Evolutionary conservation across 1,284 basidiomycete species (phyloP).

Genomic region (Rhizoctonia solani): DNA sequence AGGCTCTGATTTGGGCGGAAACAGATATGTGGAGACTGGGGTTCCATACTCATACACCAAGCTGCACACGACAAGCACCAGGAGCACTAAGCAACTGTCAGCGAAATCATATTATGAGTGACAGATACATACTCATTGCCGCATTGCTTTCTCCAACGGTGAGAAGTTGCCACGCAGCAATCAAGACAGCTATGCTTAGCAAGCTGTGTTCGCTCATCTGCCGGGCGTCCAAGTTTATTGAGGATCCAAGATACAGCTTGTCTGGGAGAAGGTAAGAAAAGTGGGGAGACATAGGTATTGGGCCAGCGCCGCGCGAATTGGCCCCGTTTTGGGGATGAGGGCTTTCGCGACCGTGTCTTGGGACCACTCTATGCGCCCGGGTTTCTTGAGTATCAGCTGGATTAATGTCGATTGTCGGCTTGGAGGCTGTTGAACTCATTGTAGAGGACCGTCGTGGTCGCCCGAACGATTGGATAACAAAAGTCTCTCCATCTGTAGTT

Average conservation of each 20-base stretch:
- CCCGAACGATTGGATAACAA: not conserved
- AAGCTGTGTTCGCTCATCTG: slow-evolving; percentile 60
- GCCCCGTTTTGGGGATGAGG: slow-evolving; percentile 1
- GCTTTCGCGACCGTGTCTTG: slow-evolving; percentile 19
- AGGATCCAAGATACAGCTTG: not conserved
- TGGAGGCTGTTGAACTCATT: not conserved
- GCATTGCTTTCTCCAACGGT: slow-evolving; percentile 42
- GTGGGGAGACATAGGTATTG: not conserved
- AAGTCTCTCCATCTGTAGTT: slow-evolving; percentile 24
- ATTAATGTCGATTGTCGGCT: not conserved
- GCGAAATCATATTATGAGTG: slow-evolving; percentile 26
- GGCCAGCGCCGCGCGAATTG: slow-evolving; percentile 1
- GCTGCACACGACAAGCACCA: slow-evolving; percentile 58
- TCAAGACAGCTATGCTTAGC: slow-evolving; percentile 58
- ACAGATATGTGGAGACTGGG: slow-evolving; percentile 40
- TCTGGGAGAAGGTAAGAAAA: not conserved
- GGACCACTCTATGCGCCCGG: slow-evolving; percentile 2
- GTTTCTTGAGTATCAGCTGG: slow-evolving; percentile 1
- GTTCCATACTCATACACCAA: slow-evolving; percentile 66
- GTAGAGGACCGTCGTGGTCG: not conserved
- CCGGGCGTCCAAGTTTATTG: slow-evolving; percentile 54
- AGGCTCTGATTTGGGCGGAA: slow-evolving; percentile 41
- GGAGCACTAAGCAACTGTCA: slow-evolving; percentile 56
- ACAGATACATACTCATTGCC: slow-evolving; percentile 42
- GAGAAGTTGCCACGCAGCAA: slow-evolving; percentile 46